A percentile compares a stretch with the other conserved stretches of the same genome.
Conservation (phyloP, 768 basidiomycete genomes). For the Tricholoma flavovirens region DNA sequence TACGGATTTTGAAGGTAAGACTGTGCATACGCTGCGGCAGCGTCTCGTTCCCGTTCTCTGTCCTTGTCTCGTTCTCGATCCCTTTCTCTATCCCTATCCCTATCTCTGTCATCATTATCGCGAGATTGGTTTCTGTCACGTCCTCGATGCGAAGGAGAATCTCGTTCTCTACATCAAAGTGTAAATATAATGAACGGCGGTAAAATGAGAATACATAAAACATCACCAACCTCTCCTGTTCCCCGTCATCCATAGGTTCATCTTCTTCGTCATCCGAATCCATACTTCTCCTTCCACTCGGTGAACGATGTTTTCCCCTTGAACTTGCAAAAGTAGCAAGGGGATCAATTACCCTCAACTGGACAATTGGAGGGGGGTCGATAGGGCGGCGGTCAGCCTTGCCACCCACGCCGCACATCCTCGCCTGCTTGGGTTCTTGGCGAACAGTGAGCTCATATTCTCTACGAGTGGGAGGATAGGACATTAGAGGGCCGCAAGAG, state of each 20-base stretch:
- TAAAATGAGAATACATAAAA: neutral
- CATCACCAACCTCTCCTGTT: neutral
- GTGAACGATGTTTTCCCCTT: neutral
- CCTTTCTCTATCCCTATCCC: slow-evolving; percentile 7
- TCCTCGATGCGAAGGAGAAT: neutral
- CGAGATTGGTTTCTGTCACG: neutral
- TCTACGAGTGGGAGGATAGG: slow-evolving; percentile 33
- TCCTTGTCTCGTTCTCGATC: slow-evolving; percentile 11
- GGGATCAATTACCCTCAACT: slow-evolving; percentile 84
- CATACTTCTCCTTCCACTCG: neutral
- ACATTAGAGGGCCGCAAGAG: neutral
- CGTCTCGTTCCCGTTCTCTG: slow-evolving; percentile 17
- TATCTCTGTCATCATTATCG: slow-evolving; percentile 2
- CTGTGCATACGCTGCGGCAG: slow-evolving; percentile 39
- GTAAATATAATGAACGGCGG: neutral
- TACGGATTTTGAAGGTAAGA: slow-evolving; percentile 86
- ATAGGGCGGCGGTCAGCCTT: slow-evolving; percentile 95
- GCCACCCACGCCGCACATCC: slow-evolving; percentile 88
- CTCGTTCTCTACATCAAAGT: neutral
- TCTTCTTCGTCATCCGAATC: slow-evolving; percentile 2
- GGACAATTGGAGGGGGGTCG: slow-evolving; percentile 96
- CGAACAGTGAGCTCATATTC: slow-evolving; percentile 82
- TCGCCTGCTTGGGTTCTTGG: slow-evolving; percentile 88
- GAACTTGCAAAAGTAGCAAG: neutral
- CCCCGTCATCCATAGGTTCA: neutral